phyloP scores from a whole-genome alignment of 106 monocot genomes.

The Dactylorhiza incarnata region DNA sequence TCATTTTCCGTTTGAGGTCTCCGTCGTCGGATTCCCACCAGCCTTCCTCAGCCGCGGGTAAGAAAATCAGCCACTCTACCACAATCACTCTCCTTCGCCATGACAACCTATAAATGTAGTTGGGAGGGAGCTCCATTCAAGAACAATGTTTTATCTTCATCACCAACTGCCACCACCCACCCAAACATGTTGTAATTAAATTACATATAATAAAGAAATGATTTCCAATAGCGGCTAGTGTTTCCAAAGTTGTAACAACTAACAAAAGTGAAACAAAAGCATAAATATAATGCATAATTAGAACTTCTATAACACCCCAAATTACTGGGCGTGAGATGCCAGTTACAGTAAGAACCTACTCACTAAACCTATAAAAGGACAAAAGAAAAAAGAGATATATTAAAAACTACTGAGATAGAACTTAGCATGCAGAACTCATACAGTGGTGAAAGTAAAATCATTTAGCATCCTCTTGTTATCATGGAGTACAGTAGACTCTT shows the following conservation, averaged over 20 bases:
- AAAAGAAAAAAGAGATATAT: not conserved
- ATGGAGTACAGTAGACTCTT: not conserved
- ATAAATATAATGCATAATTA: not conserved
- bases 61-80: no score
- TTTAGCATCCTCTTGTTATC: not conserved
- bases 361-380: not conserved
- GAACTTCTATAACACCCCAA: not conserved
- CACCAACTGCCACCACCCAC: no score
- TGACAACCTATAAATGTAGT: no score
- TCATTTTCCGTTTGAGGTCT: no score
- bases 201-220: no score
- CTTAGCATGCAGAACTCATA: slow-evolving; percentile 1
- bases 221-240: no score
- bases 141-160: no score
- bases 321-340: not conserved
- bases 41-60: no score
- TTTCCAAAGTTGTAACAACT: not conserved
- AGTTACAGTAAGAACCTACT: not conserved
- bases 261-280: not conserved
- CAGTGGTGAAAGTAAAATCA: slow-evolving; percentile 2
- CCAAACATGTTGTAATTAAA: no score
- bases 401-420: slow-evolving; percentile 1
- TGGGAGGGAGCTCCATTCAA: no score
- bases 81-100: no score
- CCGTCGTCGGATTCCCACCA: no score